Percentiles rank a stretch among this genome's conserved stretches.
These are phyloP conservation scores for Passalora sequoiae DNA, from an alignment of 2,329 filamentous ascomycete genomes.

Conservation along the genomic window DNA sequence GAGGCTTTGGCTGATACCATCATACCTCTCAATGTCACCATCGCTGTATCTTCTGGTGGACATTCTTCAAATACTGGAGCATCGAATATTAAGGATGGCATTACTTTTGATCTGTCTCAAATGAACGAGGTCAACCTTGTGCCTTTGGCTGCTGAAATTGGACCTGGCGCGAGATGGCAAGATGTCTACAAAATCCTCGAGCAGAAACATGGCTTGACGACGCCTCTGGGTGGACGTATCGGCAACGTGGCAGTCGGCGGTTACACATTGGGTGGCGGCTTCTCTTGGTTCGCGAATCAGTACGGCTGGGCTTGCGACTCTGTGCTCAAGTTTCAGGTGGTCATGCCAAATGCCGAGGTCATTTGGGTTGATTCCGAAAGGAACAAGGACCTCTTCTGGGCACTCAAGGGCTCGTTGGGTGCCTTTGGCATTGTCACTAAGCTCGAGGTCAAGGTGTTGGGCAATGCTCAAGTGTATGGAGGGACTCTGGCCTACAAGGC, in stretches of 20 bases:
- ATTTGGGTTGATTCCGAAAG: conserved; percentile 17
- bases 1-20: conserved; percentile 19
- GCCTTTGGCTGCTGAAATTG: conserved; percentile 31
- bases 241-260: conserved; percentile 44
- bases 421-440: conserved; percentile 27
- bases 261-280: conserved; percentile 43
- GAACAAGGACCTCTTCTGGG: conserved; percentile 28
- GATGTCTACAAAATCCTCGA: conserved; percentile 38
- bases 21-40: conserved; percentile 16
- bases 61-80: conserved; percentile 23
- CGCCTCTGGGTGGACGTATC: conserved; percentile 41
- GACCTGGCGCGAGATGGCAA: conserved; percentile 43
- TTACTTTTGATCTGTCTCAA: conserved; percentile 26
- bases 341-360: conserved; percentile 22
- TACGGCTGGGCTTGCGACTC: conserved; percentile 47
- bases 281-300: conserved; percentile 45
- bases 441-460: conserved; percentile 21
- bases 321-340: conserved; percentile 23
- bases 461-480: conserved; percentile 26
- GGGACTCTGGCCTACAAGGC: conserved; percentile 17
- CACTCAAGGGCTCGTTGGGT: conserved; percentile 23
- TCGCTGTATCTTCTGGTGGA: conserved; percentile 27
- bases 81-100: conserved; percentile 24
- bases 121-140: conserved; percentile 16
- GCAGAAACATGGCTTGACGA: conserved; percentile 38